phyloP scores from a whole-genome alignment of 306 rosid species.

The Cucumis sativus region Cucumber_9930_V3 NC_026658.2:23341501-23342000 shows the following conservation, averaged over 20 bases:
- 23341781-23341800: neutral
- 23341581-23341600: neutral
- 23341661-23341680: neutral
- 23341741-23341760: neutral
- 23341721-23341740: neutral
- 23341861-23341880: neutral
- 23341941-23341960: too few relatives aligned
- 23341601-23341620: neutral
- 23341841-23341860: neutral
- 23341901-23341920: too few relatives aligned
- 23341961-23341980: too few relatives aligned
- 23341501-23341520: too few relatives aligned
- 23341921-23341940: neutral
- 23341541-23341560: too few relatives aligned
- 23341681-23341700: neutral
- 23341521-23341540: too few relatives aligned
- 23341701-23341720: neutral
- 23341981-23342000: too few relatives aligned
- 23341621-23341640: neutral
- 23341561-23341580: neutral
- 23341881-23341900: too few relatives aligned
- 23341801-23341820: neutral
- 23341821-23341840: neutral
- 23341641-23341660: neutral
- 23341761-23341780: neutral